A percentile compares a stretch with the other conserved stretches of the same genome.
Conservation (phyloP, 345 rosid species). For the Geranium rotundifolium region DNA sequence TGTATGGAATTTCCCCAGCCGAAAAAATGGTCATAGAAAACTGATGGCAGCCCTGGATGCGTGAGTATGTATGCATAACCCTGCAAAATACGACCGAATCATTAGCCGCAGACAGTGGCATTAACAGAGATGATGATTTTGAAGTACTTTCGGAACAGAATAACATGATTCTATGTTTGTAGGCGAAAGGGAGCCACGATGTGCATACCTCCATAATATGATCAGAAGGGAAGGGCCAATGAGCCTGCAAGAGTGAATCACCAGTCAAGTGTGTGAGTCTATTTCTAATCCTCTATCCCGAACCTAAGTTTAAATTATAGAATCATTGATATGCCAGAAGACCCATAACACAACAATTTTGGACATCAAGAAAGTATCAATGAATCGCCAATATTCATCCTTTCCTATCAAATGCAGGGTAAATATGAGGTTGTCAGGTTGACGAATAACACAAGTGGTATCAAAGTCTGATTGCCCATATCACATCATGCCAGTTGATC, state of each 20-base stretch:
- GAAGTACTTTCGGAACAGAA: no score
- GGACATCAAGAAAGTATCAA: no score
- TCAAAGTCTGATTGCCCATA: no score
- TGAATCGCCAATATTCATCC: no score
- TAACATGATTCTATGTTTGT: not conserved
- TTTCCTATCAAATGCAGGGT: no score
- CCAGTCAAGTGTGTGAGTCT: conserved; percentile 3
- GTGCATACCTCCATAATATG: conserved; percentile 66
- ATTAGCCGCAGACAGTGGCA: no score
- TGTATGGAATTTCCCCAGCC: conserved; percentile 63
- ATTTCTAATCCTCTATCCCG: not conserved
- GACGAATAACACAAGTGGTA: no score
- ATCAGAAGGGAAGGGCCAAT: conserved; percentile 78
- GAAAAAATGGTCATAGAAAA: conserved; percentile 77
- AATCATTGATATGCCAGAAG: not conserved
- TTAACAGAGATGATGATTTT: no score
- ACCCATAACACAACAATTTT: no score
- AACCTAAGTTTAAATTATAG: not conserved
- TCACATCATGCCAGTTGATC: no score
- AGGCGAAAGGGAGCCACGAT: no score
- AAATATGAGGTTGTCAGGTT: no score
- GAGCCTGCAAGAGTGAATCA: conserved; percentile 42
- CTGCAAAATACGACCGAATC: conserved; percentile 17
- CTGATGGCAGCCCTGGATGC: conserved; percentile 79
- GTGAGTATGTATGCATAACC: conserved; percentile 86